Percentiles rank a stretch among this genome's conserved stretches.
These are phyloP conservation scores for Stephania japonica DNA, from an alignment of 164 flowering plant species.

Conservation along the genomic window DNA sequence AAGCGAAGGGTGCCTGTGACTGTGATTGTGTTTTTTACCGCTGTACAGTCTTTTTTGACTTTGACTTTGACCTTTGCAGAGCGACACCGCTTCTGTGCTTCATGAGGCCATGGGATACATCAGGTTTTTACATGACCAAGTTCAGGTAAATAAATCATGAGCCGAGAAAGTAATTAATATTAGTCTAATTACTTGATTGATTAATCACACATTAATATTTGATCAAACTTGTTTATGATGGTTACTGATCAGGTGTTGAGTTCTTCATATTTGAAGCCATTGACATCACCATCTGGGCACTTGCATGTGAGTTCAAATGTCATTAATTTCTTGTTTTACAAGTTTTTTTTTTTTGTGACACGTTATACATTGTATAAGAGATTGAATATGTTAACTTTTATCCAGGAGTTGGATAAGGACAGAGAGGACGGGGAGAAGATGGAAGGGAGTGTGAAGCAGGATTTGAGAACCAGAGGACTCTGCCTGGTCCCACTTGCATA, in stretches of 20 bases:
- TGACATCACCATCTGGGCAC: constrained; percentile 24
- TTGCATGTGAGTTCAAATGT: constrained; percentile 3
- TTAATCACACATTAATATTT: no score
- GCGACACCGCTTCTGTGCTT: constrained; percentile 90
- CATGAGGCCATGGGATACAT: constrained; percentile 91
- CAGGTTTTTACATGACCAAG: constrained; percentile 84
- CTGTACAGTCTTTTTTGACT: no score
- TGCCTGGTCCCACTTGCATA: constrained; percentile 66
- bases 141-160: constrained; percentile 34
- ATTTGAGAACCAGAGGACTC: constrained; percentile 63
- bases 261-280: constrained; percentile 54
- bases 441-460: constrained; percentile 20
- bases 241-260: constrained; percentile 34
- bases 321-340: neutral
- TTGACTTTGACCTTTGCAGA: constrained; percentile 44
- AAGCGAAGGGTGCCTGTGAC: neutral
- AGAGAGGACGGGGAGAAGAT: constrained; percentile 21
- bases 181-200: no score
- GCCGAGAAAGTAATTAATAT: neutral
- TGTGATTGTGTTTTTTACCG: neutral
- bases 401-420: neutral
- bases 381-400: no score
- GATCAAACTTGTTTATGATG: neutral
- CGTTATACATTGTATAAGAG: no score
- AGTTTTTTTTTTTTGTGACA: neutral